Evolutionary conservation across 805 yeast species (phyloP).

Genomic region (Cyberlindnera misumaiensis): DNA sequence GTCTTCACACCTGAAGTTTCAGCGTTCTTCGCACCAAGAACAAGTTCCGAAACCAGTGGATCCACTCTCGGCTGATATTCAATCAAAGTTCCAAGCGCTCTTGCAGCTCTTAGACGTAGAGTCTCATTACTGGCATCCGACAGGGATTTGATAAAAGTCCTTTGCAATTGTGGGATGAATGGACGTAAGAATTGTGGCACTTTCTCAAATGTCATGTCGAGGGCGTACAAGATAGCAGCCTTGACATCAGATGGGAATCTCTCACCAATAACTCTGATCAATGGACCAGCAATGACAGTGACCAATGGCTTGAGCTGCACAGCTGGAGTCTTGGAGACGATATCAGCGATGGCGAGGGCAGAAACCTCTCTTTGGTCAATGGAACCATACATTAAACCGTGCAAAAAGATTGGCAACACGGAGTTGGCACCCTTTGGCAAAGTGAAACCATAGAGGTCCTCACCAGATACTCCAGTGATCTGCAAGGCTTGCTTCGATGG

Average conservation of each 20-base stretch:
- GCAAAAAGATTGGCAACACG: conserved; percentile 83
- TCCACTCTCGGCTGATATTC: conserved; percentile 91
- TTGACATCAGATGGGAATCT: conserved; percentile 86
- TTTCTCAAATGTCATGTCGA: conserved; percentile 69
- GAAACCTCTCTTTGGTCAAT: conserved; percentile 77
- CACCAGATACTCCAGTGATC: conserved; percentile 53
- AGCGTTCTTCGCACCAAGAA: conserved; percentile 63
- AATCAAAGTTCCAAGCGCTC: conserved; percentile 81
- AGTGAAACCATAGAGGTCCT: conserved; percentile 65
- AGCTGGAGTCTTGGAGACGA: conserved; percentile 83
- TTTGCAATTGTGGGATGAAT: conserved; percentile 92
- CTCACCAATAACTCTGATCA: conserved; percentile 97
- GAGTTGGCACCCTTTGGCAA: conserved; percentile 81
- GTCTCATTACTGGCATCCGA: conserved; percentile 69
- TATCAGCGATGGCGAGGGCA: conserved; percentile 83
- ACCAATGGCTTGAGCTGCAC: conserved; percentile 78
- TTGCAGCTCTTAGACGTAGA: conserved; percentile 79
- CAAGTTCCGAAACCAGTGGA: conserved; percentile 80
- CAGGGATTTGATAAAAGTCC: conserved; percentile 91
- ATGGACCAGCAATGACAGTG: conserved; percentile 92
- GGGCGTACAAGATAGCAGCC: conserved; percentile 85
- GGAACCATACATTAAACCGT: conserved; percentile 92
- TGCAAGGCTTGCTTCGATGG: conserved; percentile 75
- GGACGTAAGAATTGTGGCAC: conserved; percentile 91
- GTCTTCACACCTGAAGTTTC: conserved; percentile 68